phyloP scores from a whole-genome alignment of 495 filamentous ascomycete genomes.

The Neurospora sp. region DNA sequence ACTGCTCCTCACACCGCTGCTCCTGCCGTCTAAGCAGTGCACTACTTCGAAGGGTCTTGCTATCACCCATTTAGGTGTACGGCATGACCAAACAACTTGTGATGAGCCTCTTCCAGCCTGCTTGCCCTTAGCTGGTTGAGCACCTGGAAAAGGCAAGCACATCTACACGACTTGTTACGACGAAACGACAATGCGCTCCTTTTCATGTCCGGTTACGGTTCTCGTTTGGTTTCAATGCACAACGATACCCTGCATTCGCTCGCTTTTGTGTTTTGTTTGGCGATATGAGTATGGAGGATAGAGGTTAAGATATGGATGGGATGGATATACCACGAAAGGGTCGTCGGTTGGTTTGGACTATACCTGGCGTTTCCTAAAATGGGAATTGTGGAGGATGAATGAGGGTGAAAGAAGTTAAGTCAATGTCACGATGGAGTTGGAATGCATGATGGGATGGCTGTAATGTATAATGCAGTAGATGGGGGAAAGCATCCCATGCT shows the following conservation, averaged over 20 bases:
- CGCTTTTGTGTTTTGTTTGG: not conserved
- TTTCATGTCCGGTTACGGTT: not conserved
- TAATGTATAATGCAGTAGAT: not conserved
- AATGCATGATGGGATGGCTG: not conserved
- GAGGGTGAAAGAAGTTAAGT: not conserved
- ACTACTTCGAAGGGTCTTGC: not conserved
- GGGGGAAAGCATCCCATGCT: not conserved
- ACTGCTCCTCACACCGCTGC: constrained; percentile 16
- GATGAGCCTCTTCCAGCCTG: not conserved
- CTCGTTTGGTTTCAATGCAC: not conserved
- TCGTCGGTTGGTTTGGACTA: not conserved
- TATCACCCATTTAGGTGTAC: not conserved
- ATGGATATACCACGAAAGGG: not conserved
- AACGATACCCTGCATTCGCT: not conserved
- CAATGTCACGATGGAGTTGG: not conserved
- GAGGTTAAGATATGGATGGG: not conserved
- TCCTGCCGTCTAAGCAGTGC: not conserved
- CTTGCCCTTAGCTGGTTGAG: not conserved
- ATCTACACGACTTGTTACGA: not conserved
- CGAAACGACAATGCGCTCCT: not conserved
- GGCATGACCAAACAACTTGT: not conserved
- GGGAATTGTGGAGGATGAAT: not conserved
- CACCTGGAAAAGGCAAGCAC: not conserved
- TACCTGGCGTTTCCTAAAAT: too few relatives aligned
- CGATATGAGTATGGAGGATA: not conserved